phyloP scores from a whole-genome alignment of 345 rosid genomes.

The Durio zibethinus region DNA sequence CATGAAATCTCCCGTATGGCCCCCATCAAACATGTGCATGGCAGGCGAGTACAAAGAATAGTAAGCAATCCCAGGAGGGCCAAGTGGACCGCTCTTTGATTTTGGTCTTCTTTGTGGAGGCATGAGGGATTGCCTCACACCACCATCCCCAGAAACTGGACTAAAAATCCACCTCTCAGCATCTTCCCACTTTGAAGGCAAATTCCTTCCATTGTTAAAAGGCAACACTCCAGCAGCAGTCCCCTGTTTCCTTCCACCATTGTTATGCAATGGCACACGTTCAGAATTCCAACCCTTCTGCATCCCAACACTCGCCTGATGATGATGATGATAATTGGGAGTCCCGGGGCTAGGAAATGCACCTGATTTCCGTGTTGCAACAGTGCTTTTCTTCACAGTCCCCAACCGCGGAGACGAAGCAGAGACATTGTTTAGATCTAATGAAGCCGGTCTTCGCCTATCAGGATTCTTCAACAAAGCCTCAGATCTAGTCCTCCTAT shows the following conservation, averaged over 20 bases:
- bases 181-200: constrained; percentile 99
- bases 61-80: constrained; percentile 82
- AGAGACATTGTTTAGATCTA: constrained; percentile 68
- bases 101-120: constrained; percentile 67
- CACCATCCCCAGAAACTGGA: constrained; percentile 74
- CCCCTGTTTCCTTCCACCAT: constrained; percentile 53
- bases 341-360: constrained; percentile 90
- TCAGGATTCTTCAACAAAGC: constrained; percentile 55
- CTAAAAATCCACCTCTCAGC: constrained; percentile 99
- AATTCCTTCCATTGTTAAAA: constrained; percentile 64
- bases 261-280: constrained; percentile 61
- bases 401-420: constrained; percentile 66
- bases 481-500: constrained; percentile 74
- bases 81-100: constrained; percentile 97
- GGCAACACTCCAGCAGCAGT: constrained; percentile 53
- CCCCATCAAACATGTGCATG: constrained; percentile 56
- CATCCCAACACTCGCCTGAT: constrained; percentile 50
- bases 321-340: constrained; percentile 56
- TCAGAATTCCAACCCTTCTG: constrained; percentile 98
- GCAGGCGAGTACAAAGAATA: constrained; percentile 74
- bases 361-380: constrained; percentile 50
- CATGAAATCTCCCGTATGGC: constrained; percentile 42
- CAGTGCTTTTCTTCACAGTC: constrained; percentile 44
- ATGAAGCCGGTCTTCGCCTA: constrained; percentile 63
- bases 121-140: constrained; percentile 41